A percentile compares a stretch with the other conserved stretches of the same genome.
phyloP scores from a whole-genome alignment of 1,284 basidiomycete genomes.

The Cutaneotrichosporon spelunceum region DNA sequence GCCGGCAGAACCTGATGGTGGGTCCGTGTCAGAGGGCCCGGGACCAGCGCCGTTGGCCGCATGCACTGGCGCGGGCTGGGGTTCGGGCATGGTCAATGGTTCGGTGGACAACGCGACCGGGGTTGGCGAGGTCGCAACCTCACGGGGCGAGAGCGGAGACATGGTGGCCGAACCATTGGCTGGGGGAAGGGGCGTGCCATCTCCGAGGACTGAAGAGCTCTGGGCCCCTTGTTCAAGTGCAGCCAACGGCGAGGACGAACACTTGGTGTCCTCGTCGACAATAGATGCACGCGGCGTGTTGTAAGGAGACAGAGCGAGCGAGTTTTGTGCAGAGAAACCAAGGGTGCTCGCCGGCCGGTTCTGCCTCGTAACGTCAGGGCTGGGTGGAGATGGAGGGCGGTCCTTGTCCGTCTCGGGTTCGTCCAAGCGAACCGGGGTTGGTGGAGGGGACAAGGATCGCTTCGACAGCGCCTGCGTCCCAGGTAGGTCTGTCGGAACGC shows the following conservation, averaged over 20 bases:
- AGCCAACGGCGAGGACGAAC: background rate
- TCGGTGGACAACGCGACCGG: background rate
- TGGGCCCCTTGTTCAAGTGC: background rate
- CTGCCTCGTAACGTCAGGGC: constrained; percentile 1
- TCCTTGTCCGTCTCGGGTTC: background rate
- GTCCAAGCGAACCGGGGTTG: constrained; percentile 10
- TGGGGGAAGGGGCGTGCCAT: background rate
- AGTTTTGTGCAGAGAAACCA: constrained; percentile 7
- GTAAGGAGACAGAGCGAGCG: background rate
- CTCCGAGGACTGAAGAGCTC: background rate
- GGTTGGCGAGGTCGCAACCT: background rate
- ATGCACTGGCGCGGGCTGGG: background rate
- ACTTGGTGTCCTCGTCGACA: background rate
- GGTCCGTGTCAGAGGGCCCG: background rate
- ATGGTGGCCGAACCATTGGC: background rate
- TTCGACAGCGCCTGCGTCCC: constrained; percentile 1
- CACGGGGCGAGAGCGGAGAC: background rate
- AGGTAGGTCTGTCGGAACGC: constrained; percentile 21
- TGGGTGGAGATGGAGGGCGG: constrained; percentile 6
- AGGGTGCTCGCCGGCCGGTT: constrained; percentile 33
- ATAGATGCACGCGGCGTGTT: background rate
- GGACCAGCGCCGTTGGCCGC: background rate
- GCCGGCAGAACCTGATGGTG: background rate
- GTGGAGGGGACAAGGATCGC: constrained; percentile 14
- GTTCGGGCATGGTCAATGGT: background rate